Evolutionary conservation across 257 asterid genomes (phyloP).

Genomic region (Fraxinus cuspidata): DNA sequence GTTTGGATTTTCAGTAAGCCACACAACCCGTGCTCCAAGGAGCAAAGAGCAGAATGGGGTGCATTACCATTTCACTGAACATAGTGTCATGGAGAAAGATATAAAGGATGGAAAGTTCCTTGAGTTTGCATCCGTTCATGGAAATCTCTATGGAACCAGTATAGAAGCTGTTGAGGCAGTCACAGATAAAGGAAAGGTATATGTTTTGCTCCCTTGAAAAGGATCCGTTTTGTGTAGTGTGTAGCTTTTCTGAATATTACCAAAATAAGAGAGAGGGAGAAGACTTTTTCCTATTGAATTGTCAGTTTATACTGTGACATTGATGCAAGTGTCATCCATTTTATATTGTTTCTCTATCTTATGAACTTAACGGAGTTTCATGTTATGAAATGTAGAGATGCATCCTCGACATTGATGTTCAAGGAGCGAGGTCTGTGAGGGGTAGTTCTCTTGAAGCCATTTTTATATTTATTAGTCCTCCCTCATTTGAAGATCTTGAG

Average conservation of each 20-base stretch:
- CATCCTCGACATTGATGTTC: conserved; percentile 98
- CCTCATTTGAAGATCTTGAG: conserved; percentile 95
- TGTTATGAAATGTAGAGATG: conserved; percentile 78
- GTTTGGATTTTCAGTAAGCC: conserved; percentile 97
- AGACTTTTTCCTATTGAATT: neutral
- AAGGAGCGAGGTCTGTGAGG: conserved; percentile 97
- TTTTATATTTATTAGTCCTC: conserved; percentile 89
- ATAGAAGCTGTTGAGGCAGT: conserved; percentile 91
- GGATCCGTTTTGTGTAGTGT: neutral
- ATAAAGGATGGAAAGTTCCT: conserved; percentile 75
- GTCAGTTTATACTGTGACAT: neutral
- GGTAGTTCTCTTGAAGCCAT: conserved; percentile 88
- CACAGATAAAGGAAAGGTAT: conserved; percentile 90
- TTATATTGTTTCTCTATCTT: conserved; percentile 27
- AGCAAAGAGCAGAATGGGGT: conserved; percentile 72
- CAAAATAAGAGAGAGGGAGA: neutral
- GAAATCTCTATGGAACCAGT: conserved; percentile 93
- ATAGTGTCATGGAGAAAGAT: conserved; percentile 66
- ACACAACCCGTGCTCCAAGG: conserved; percentile 92
- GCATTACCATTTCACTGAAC: conserved; percentile 88
- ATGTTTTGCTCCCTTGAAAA: neutral
- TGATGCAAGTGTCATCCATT: conserved; percentile 14
- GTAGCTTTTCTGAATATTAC: neutral
- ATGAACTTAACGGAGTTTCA: conserved; percentile 34
- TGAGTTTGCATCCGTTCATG: conserved; percentile 91